Evolutionary conservation across 345 rosid genomes (phyloP), one percentile per base, ranked within the genome.

Genomic region (Heritiera littoralis): DNA sequence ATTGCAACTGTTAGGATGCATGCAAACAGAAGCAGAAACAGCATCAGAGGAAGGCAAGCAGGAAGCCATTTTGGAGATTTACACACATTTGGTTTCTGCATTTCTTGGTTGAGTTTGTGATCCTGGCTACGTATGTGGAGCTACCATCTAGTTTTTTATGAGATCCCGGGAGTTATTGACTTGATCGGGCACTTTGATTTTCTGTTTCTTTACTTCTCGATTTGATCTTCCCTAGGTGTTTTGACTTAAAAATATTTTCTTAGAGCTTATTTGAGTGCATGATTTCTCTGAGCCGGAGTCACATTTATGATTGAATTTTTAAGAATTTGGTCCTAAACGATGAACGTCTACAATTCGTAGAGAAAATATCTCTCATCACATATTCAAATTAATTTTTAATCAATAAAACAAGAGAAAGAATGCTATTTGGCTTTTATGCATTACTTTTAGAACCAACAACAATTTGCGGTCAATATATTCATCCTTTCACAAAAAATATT

Each of bases 31-130:
- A 82, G 79, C 69, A 78, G 73, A 63, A 82, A 81, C 9, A 88
- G 74, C 81, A 83, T 64, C 32, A 74, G 18, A 32, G 81, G 79
- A 56, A 78, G 72, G 74, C 80, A 60, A 70, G 84, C 78, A n/a
- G 81, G 78, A 28, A 77, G 81, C 78, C 84, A 80, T 77, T 78
- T 84, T 32, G 69, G 65, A 35, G 84, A 75, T 60, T 81, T 90
- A 20, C 60, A 65, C 11, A 38, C 63, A 63, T 41, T 83, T 49
- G 80, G 81, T 75, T 76, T 85, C 85, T 67, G 89, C 89, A 84
- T 89, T 74, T 84, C 55, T 75, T 3, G 9, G 28, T 38, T 45
- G 49, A 30, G 56, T 49, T 71, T 70, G 46, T 69, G 40, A n/a
- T 17, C 63, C n/a, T 45, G 35, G 9, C 15, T 54, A 66, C 17